A percentile compares a stretch with the other conserved stretches of the same genome.
These are phyloP conservation scores for Trichoderma erinaceum DNA, from an alignment of 495 filamentous ascomycete species.

Conservation along the genomic window DNA sequence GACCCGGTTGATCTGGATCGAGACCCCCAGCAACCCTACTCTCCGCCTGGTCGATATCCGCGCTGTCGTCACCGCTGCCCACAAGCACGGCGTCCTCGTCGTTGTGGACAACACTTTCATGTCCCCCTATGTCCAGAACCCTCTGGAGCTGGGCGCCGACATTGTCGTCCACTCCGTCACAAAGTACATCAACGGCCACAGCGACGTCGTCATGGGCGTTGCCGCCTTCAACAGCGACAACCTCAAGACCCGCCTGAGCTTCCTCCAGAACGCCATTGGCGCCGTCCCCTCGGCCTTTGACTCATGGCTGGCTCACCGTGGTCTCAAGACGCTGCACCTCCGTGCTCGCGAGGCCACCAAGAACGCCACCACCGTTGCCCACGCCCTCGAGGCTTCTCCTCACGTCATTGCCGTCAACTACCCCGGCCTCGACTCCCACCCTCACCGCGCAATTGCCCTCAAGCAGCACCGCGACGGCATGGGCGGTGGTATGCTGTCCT, in stretches of 20 bases:
- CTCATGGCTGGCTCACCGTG: slow-evolving; percentile 97
- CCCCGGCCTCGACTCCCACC: slow-evolving; percentile 81
- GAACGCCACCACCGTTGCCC: slow-evolving; percentile 75
- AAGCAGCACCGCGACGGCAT: slow-evolving; percentile 92
- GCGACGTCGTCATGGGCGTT: slow-evolving; percentile 96
- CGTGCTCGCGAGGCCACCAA: slow-evolving; percentile 75
- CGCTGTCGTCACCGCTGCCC: slow-evolving; percentile 72
- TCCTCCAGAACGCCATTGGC: slow-evolving; percentile 96
- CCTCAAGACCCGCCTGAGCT: slow-evolving; percentile 69
- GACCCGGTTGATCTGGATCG: slow-evolving; percentile 97
- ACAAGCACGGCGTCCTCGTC: slow-evolving; percentile 82
- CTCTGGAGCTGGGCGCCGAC: slow-evolving; percentile 89
- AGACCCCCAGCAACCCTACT: slow-evolving; percentile 91
- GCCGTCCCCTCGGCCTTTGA: slow-evolving; percentile 93
- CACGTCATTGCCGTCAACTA: slow-evolving; percentile 88
- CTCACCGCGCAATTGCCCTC: slow-evolving; percentile 73
- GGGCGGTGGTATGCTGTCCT: slow-evolving; percentile 95
- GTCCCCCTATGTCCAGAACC: slow-evolving; percentile 93
- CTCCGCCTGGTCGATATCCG: slow-evolving; percentile 86
- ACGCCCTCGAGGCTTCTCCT: slow-evolving; percentile 69
- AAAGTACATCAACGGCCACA: slow-evolving; percentile 98
- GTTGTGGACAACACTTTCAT: slow-evolving; percentile 99
- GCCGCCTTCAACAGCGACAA: slow-evolving; percentile 88
- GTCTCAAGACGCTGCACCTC: slow-evolving; percentile 93
- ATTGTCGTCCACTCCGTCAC: slow-evolving; percentile 99